Evolutionary conservation across 2,329 filamentous ascomycete genomes (phyloP).

Genomic region (Emergomyces orientalis): DNA sequence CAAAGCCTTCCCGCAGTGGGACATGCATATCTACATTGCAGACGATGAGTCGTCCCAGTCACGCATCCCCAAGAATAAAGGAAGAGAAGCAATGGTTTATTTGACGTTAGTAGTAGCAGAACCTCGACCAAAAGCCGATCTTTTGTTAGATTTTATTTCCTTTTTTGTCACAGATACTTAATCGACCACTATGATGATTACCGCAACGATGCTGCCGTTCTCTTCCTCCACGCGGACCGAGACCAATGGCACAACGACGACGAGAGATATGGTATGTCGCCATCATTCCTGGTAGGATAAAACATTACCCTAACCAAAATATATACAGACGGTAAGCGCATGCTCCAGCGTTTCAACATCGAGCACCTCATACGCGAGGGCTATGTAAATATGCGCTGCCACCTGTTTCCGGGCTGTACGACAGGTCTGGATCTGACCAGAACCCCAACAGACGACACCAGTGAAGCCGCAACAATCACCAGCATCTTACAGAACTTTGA

Average conservation of each 20-base stretch:
- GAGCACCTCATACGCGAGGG: constrained; percentile 27
- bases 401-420: constrained; percentile 49
- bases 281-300: not conserved
- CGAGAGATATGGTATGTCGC: constrained; percentile 4
- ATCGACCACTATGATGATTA: constrained; percentile 42
- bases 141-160: not conserved
- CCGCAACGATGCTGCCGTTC: constrained; percentile 29
- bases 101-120: constrained; percentile 23
- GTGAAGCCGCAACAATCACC: constrained; percentile 23
- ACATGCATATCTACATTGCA: constrained; percentile 32
- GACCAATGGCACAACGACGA: constrained; percentile 19
- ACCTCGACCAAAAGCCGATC: not conserved
- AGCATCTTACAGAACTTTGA: not conserved
- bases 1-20: constrained; percentile 3
- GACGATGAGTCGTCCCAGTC: constrained; percentile 23
- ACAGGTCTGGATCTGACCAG: constrained; percentile 2
- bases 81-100: constrained; percentile 46
- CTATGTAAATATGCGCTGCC: constrained; percentile 53
- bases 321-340: constrained; percentile 1
- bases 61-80: constrained; percentile 35
- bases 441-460: constrained; percentile 12
- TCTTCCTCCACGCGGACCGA: constrained; percentile 37
- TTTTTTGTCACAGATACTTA: constrained; percentile 27
- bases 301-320: not conserved
- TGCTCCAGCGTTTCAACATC: constrained; percentile 7